Conservation (phyloP, 371 early-diverging fungal species). For the Chytridium lagenaria region DNA sequence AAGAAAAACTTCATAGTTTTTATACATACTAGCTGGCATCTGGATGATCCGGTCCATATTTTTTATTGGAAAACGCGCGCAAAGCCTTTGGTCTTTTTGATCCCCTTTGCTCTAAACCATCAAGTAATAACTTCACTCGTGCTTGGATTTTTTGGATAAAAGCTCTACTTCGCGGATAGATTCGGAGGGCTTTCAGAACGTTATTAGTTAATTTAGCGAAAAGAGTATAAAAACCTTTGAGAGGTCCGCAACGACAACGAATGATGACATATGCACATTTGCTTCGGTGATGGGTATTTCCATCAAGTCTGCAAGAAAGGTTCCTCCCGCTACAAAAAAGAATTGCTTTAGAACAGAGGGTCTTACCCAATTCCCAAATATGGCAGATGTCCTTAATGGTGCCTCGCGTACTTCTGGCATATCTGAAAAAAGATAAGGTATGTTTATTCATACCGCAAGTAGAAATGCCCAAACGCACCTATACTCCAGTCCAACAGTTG, state of each 20-base stretch:
- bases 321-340: constrained; percentile 52
- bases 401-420: constrained; percentile 54
- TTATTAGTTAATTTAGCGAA: background rate
- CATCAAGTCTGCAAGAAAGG: constrained; percentile 45
- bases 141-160: constrained; percentile 41
- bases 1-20: constrained; percentile 8
- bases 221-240: constrained; percentile 38
- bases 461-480: constrained; percentile 28
- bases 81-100: constrained; percentile 59
- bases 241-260: constrained; percentile 53
- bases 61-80: constrained; percentile 42
- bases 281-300: constrained; percentile 53
- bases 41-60: constrained; percentile 53
- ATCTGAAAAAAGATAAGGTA: constrained; percentile 30
- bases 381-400: constrained; percentile 59
- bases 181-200: constrained; percentile 35
- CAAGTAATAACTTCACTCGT: constrained; percentile 41
- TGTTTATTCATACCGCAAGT: background rate
- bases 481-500: constrained; percentile 60
- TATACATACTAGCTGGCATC: constrained; percentile 37
- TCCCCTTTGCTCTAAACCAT: constrained; percentile 51
- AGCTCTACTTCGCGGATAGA: constrained; percentile 39
- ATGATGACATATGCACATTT: constrained; percentile 53
- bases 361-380: constrained; percentile 59
- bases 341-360: background rate